phyloP scores from a whole-genome alignment of 805 yeast species.

The Candida caryicola region DNA sequence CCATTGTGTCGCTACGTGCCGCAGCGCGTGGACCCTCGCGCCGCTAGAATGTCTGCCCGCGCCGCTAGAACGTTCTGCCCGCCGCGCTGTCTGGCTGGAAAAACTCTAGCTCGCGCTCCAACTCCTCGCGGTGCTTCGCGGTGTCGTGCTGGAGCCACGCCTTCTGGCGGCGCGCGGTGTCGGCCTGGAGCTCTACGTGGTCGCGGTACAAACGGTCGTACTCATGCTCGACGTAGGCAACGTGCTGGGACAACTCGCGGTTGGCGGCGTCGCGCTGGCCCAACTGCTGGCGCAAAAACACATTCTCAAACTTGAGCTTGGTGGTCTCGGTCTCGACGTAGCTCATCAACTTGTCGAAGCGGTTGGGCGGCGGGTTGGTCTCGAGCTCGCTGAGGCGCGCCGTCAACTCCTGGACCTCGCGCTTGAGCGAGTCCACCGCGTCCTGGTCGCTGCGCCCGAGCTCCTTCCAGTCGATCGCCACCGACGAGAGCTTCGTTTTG shows the following conservation, averaged over 20 bases:
- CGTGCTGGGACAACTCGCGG: conserved; percentile 23
- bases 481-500: conserved; percentile 24
- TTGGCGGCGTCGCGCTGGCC: conserved; percentile 17
- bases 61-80: too few species aligned
- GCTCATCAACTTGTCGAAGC: conserved; percentile 23
- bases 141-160: conserved; percentile 1
- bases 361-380: not conserved
- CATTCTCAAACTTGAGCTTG: conserved; percentile 33
- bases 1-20: too few species aligned
- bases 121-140: too few species aligned
- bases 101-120: too few species aligned
- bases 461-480: conserved; percentile 33
- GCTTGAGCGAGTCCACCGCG: conserved; percentile 26
- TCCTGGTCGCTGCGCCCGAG: conserved; percentile 23
- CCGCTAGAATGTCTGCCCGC: too few species aligned
- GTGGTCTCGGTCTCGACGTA: conserved; percentile 32
- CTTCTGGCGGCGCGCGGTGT: not conserved
- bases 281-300: conserved; percentile 25
- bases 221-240: conserved; percentile 22
- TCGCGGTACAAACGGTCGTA: conserved; percentile 6
- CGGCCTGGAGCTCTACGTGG: conserved; percentile 1
- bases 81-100: too few species aligned
- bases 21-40: too few species aligned
- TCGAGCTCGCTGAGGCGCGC: conserved; percentile 18
- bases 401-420: conserved; percentile 32